Evolutionary conservation across 305 asterid genomes (phyloP), one percentile per base, ranked within the genome.

Genomic region (Fraxinus baroniana): DNA sequence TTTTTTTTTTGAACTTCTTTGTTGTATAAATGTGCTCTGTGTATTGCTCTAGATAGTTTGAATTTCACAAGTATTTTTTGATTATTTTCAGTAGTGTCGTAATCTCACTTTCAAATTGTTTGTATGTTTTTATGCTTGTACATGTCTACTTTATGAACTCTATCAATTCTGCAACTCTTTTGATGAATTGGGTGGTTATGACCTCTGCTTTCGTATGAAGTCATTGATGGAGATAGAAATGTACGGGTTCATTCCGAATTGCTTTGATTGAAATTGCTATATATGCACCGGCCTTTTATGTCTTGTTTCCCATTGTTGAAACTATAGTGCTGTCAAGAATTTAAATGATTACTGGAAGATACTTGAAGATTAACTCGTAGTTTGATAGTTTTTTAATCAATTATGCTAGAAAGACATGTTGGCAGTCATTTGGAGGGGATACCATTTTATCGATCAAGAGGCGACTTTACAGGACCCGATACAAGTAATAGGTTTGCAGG

Each of bases 371-470:
- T 74, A 46, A 78, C 72, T 82, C 37, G 84, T 79, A 26, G 41
- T 82, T 84, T 88, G 85, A 88, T 36, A 71, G 39, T 83, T 82
- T 82, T 85, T 20, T 83, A 66, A n/a, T 86, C 81, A 77, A 82
- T 81, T 75, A 86, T 90, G 88, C 83, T 87, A 95, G 98, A 92
- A 87, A 89, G 93, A 83, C 89, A 88, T 36, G 88, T 73, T 35
- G 84, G 93, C 57, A 86, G 84, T 82, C 97, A 91, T 88, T 88
- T 92, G 86, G 98, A 92, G 68, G 97, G 97, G 81, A 92, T 92
- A 22, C 94, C 98, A 0, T 91, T 86, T 86, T 91, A 93, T 85
- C 95, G 92, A 74, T 89, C 91, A 70, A 91, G 92, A 88, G 93
- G 97, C 22, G 94, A 91, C 68, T 83, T 90, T 84, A 62, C 90